Evolutionary conservation across 2,329 filamentous ascomycete genomes (phyloP).

Genomic region (Neospermospora avenae): DNA sequence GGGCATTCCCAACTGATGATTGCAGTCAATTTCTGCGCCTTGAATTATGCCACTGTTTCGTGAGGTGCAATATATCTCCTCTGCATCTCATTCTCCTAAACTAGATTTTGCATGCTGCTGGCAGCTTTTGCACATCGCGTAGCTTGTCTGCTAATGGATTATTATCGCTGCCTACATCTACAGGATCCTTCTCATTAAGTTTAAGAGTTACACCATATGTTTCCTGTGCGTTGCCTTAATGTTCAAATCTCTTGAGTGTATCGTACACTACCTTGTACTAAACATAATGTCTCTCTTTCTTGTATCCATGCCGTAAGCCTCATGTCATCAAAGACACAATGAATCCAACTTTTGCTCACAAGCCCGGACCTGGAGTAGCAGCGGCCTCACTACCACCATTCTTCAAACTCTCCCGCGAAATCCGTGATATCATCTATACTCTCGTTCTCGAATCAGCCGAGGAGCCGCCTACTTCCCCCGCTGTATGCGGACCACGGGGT

Average conservation of each 20-base stretch:
- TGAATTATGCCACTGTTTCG: neutral
- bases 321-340: neutral
- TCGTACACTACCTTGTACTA: neutral
- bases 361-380: neutral
- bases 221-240: neutral
- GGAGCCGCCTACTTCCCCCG: neutral
- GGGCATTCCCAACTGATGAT: neutral
- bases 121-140: neutral
- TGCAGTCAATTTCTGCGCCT: neutral
- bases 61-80: neutral
- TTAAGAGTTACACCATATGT: neutral
- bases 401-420: neutral
- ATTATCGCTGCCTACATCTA: neutral
- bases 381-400: neutral
- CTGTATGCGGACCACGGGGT: neutral
- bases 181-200: neutral
- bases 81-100: too few species aligned
- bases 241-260: too few species aligned
- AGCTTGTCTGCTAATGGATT: neutral
- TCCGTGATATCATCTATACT: neutral
- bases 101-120: neutral
- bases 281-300: neutral
- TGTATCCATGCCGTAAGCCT: neutral
- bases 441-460: neutral
- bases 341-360: neutral